phyloP scores from a whole-genome alignment of 352 stramenopile genomes.

The Phytophthora ohioensis region DNA sequence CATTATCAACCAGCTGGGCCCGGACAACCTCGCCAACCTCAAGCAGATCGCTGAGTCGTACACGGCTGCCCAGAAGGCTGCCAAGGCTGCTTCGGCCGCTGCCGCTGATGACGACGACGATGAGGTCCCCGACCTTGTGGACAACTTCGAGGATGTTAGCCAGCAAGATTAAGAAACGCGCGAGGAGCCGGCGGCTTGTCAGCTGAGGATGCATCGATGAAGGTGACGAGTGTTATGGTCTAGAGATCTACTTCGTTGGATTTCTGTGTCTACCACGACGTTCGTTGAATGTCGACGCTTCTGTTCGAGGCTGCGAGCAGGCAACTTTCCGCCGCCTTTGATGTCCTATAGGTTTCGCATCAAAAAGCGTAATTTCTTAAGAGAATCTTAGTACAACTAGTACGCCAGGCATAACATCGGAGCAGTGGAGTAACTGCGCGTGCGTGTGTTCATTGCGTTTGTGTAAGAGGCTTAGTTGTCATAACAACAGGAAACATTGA shows the following conservation, averaged over 20 bases:
- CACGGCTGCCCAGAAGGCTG: slow-evolving; percentile 80
- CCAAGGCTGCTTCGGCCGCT: slow-evolving; percentile 73
- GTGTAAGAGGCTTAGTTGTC: neutral
- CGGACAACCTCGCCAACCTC: slow-evolving; percentile 97
- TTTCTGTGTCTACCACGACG: neutral
- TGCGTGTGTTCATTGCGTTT: slow-evolving; percentile 34
- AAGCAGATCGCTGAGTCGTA: slow-evolving; percentile 94
- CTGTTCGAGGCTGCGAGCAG: slow-evolving; percentile 10
- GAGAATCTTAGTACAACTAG: slow-evolving; percentile 68
- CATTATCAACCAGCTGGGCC: slow-evolving; percentile 99
- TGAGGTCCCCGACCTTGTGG: slow-evolving; percentile 97
- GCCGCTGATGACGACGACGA: slow-evolving; percentile 90
- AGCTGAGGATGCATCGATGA: slow-evolving; percentile 5
- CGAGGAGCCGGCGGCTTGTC: slow-evolving; percentile 21
- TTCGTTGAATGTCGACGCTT: slow-evolving; percentile 8
- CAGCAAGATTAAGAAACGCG: slow-evolving; percentile 82
- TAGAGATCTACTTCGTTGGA: slow-evolving; percentile 11
- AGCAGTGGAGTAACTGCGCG: slow-evolving; percentile 29
- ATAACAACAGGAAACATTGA: neutral
- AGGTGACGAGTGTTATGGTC: slow-evolving; percentile 4
- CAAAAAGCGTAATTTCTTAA: slow-evolving; percentile 56
- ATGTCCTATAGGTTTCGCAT: slow-evolving; percentile 55
- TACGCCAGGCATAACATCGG: slow-evolving; percentile 64
- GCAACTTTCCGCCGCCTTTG: slow-evolving; percentile 25
- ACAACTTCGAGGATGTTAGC: slow-evolving; percentile 98